Evolutionary conservation across 2,329 filamentous ascomycete species (phyloP).

Genomic region (Shiraia bambusicola): DNA sequence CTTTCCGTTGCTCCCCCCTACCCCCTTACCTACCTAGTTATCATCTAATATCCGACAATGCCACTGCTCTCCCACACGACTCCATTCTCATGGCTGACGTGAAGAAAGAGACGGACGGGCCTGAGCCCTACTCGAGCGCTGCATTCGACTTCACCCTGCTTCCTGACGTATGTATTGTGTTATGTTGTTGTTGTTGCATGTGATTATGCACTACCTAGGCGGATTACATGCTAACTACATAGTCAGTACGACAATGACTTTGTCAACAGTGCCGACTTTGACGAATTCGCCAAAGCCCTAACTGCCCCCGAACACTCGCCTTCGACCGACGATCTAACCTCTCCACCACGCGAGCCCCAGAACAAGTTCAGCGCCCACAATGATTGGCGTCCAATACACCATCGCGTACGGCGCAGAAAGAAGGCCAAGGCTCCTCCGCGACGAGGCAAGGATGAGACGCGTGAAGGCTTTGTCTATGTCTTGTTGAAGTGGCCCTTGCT

Average conservation of each 20-base stretch:
- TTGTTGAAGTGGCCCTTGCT: conserved; percentile 92
- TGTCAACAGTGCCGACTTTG: conserved; percentile 68
- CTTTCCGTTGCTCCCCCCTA: not conserved
- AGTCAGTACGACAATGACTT: conserved; percentile 68
- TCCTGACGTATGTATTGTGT: conserved; percentile 61
- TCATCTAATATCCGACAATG: conserved; percentile 19
- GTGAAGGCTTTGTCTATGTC: conserved; percentile 88
- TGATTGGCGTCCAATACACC: conserved; percentile 89
- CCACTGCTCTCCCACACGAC: conserved; percentile 2
- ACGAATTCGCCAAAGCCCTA: conserved; percentile 77
- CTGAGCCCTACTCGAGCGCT: conserved; percentile 62
- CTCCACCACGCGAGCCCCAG: conserved; percentile 45
- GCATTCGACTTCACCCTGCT: conserved; percentile 69
- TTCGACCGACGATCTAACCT: conserved; percentile 57
- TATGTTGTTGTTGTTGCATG: no score
- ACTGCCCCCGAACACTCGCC: conserved; percentile 76
- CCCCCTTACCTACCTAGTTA: no score
- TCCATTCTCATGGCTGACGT: conserved; percentile 45
- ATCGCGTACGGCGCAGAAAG: conserved; percentile 59
- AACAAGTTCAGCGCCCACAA: conserved; percentile 85
- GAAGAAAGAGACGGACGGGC: conserved; percentile 51
- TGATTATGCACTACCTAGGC: no score
- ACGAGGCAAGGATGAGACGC: conserved; percentile 77
- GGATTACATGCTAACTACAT: no score
- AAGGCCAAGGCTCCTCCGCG: conserved; percentile 43